Evolutionary conservation across 495 filamentous ascomycete genomes (phyloP).

Genomic region (Aspergillus hancockii): DNA sequence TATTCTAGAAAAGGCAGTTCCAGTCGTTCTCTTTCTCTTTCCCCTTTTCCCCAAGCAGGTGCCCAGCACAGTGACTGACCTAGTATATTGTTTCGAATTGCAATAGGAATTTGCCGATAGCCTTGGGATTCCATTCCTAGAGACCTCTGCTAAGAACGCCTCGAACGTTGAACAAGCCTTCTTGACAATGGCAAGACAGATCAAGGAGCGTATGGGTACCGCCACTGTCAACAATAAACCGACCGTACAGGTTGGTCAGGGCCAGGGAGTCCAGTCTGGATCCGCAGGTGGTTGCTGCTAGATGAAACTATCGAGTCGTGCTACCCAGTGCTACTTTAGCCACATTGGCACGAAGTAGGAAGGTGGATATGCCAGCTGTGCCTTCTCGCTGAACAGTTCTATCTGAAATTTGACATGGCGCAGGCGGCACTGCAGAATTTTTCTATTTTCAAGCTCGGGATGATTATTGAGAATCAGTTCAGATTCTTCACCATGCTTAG

Average conservation of each 20-base stretch:
- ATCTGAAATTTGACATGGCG: slow-evolving; percentile 13
- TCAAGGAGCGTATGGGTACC: slow-evolving; percentile 99
- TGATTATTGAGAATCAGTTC: slow-evolving; percentile 25
- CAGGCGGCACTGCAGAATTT: slow-evolving; percentile 1
- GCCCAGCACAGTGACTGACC: slow-evolving; percentile 18
- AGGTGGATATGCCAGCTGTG: slow-evolving; percentile 3
- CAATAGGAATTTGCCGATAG: slow-evolving; percentile 95
- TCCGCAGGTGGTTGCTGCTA: slow-evolving; percentile 95
- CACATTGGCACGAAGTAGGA: background rate
- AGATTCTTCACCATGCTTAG: slow-evolving; percentile 38
- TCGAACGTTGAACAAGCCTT: slow-evolving; percentile 99
- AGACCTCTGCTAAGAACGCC: slow-evolving; percentile 99
- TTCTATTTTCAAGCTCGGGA: slow-evolving; percentile 23
- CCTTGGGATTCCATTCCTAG: slow-evolving; percentile 98
- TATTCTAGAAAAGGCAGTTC: background rate
- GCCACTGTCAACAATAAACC: slow-evolving; percentile 98
- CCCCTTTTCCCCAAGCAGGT: background rate
- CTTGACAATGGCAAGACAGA: slow-evolving; percentile 99
- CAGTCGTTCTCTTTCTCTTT: background rate
- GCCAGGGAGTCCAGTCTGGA: slow-evolving; percentile 90
- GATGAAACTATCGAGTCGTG: slow-evolving; percentile 29
- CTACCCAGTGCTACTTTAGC: background rate
- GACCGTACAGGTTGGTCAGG: slow-evolving; percentile 90
- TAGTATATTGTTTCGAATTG: slow-evolving; percentile 2
- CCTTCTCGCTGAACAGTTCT: slow-evolving; percentile 9